Conservation (phyloP, 2,329 filamentous ascomycete species). For the Neopestalotiopsis sp. region DNA sequence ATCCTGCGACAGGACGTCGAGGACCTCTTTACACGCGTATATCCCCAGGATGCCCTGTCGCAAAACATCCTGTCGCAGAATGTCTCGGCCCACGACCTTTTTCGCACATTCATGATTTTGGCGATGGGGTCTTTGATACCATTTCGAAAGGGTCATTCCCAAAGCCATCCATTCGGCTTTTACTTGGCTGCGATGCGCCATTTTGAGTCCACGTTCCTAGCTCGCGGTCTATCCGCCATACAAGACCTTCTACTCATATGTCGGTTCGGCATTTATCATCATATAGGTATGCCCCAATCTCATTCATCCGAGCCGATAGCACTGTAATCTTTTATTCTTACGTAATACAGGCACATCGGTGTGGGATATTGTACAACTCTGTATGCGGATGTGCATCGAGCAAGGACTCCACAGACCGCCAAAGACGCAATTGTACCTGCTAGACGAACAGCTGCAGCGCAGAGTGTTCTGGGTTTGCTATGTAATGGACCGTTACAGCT, state of each 20-base stretch:
- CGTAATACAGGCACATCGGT: conserved; percentile 37
- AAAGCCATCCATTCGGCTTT: conserved; percentile 46
- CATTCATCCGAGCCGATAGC: not conserved
- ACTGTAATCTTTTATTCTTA: not conserved
- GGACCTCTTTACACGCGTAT: conserved; percentile 25
- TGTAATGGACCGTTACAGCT: conserved; percentile 50
- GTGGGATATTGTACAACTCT: conserved; percentile 47
- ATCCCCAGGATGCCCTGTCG: conserved; percentile 21
- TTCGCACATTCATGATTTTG: conserved; percentile 43
- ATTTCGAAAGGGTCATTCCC: conserved; percentile 36
- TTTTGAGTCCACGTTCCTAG: conserved; percentile 36
- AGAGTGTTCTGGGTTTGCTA: conserved; percentile 52
- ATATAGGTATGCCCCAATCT: conserved; percentile 36
- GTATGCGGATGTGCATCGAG: conserved; percentile 46
- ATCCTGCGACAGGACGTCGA: conserved; percentile 32
- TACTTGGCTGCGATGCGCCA: conserved; percentile 43
- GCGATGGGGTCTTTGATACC: conserved; percentile 42
- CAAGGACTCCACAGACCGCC: conserved; percentile 38
- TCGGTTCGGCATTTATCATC: conserved; percentile 48
- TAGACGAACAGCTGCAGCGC: conserved; percentile 43
- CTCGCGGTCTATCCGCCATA: conserved; percentile 40
- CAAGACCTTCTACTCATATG: conserved; percentile 46
- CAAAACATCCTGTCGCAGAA: conserved; percentile 12
- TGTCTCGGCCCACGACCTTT: conserved; percentile 35
- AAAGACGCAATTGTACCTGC: conserved; percentile 18